Evolutionary conservation across 495 filamentous ascomycete genomes (phyloP), one percentile per base, ranked within the genome.

Genomic region (Parathielavia hyrcaniae): DNA sequence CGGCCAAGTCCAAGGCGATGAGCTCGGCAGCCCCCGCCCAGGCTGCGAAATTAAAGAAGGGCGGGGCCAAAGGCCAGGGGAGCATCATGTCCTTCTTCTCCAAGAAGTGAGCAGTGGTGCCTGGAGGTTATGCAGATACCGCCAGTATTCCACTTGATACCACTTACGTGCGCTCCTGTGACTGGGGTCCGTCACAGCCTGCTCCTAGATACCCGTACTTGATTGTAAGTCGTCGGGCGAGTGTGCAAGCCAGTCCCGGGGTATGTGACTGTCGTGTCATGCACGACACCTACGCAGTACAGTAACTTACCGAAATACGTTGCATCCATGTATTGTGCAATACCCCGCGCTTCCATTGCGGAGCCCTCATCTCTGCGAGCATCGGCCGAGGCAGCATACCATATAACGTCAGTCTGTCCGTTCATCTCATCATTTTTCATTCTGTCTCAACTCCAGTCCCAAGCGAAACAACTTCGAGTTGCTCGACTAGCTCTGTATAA

Each of bases 1-100:
- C 73, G 17, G 45, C 61, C 40, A 73, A 76, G 41, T 82, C 86
- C 62, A 86, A 61, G 69, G 71, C 50, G 9, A 16, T 54, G 35
- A 59, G 47, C 45, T 59, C 58, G 53, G 67, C 55, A 46, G 63
- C 61, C 26, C 41, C 55, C 44, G 47, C 70, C 0, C 64, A 63
- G 38, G 59, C 58, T 13, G 50, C 69, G 17, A 81, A 80, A 66
- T 62, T 57, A 49, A 89, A 84, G 72, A 89, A 89, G 72, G 68
- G 68, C 4, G 79, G 75, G 6, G 73, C 68, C 14, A 88, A 86
- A 63, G 68, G 79, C 26, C 88, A 95, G 65, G 90, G 92, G 11
- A 96, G 82, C 71, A 96, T 97, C 66, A 95, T 89, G 89, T 88
- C 85, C 3, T 97, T 96, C 73, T 96, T 97, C 74, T 79, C 77